Conservation (phyloP, 2,329 filamentous ascomycete genomes). For the Bipolaris oryzae region DNA sequence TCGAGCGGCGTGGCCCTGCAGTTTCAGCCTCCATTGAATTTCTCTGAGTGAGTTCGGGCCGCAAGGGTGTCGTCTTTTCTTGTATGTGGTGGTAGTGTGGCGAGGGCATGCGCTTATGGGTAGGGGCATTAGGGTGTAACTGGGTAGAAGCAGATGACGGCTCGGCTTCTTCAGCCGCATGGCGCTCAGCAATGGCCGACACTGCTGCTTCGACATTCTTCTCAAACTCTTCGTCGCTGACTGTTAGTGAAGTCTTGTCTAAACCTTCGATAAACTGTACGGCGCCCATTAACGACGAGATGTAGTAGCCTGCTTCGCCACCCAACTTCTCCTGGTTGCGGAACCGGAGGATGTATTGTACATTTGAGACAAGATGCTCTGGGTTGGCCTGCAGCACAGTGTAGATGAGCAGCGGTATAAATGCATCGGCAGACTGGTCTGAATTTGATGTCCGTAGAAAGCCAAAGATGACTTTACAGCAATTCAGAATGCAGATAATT, state of each 20-base stretch:
- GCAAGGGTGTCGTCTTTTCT: slow-evolving; percentile 58
- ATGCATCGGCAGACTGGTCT: slow-evolving; percentile 94
- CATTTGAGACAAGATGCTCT: slow-evolving; percentile 93
- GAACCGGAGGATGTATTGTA: slow-evolving; percentile 97
- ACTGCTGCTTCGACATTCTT: slow-evolving; percentile 95
- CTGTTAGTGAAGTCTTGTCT: slow-evolving; percentile 90
- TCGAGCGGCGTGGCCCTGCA: slow-evolving; percentile 62
- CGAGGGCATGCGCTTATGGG: slow-evolving; percentile 48
- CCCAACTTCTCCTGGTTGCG: slow-evolving; percentile 96
- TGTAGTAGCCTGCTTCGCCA: slow-evolving; percentile 97
- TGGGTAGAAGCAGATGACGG: slow-evolving; percentile 20
- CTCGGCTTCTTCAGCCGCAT: slow-evolving; percentile 57
- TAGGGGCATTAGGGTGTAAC: slow-evolving; percentile 30
- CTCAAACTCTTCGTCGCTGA: slow-evolving; percentile 94
- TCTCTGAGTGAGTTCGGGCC: slow-evolving; percentile 64
- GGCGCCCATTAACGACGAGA: slow-evolving; percentile 94
- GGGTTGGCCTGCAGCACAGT: slow-evolving; percentile 94
- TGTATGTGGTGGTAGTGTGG: slow-evolving; percentile 53
- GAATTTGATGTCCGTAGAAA: slow-evolving; percentile 89
- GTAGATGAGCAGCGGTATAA: slow-evolving; percentile 88
- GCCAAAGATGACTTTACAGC: slow-evolving; percentile 99
- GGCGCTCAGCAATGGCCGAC: slow-evolving; percentile 91
- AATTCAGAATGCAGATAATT: slow-evolving; percentile 97
- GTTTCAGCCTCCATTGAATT: slow-evolving; percentile 66
- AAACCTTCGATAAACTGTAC: slow-evolving; percentile 97